phyloP scores from a whole-genome alignment of 768 basidiomycete species.

The Hypholoma sublateritium region DNA sequence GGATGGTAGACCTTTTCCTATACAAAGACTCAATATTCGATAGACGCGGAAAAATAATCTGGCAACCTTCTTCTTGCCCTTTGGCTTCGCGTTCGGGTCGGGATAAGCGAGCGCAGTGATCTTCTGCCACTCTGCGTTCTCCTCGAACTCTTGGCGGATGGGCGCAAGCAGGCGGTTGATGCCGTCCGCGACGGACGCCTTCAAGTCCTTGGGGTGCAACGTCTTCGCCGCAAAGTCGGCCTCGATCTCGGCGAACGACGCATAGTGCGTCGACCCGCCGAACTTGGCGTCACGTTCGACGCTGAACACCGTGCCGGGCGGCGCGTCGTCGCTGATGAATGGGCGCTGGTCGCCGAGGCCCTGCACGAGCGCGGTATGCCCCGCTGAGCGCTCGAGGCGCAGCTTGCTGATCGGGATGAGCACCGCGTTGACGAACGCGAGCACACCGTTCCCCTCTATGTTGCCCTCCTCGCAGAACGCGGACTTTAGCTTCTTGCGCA shows the following conservation, averaged over 20 bases:
- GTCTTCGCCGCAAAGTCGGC: conserved; percentile 73
- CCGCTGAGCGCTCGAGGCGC: conserved; percentile 56
- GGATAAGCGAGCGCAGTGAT: conserved; percentile 85
- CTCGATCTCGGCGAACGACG: conserved; percentile 61
- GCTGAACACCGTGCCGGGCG: conserved; percentile 79
- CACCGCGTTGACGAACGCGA: conserved; percentile 85
- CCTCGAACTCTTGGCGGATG: conserved; percentile 75
- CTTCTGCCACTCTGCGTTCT: conserved; percentile 77
- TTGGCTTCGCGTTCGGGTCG: conserved; percentile 60
- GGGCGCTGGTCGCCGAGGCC: conserved; percentile 54
- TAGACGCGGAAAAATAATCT: not conserved
- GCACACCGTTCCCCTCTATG: conserved; percentile 81
- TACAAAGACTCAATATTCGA: not conserved
- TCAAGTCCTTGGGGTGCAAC: conserved; percentile 90
- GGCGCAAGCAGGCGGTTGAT: conserved; percentile 78
- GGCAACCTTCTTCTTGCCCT: conserved; percentile 68
- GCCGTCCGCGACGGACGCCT: conserved; percentile 70
- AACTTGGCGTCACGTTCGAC: conserved; percentile 77
- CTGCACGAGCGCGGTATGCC: conserved; percentile 48
- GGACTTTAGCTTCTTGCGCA: conserved; percentile 86
- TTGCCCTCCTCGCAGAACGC: conserved; percentile 97
- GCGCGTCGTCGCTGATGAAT: conserved; percentile 69
- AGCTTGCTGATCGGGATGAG: conserved; percentile 84
- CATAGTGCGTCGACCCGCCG: conserved; percentile 80
- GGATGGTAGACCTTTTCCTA: conserved; percentile 84